Conservation (phyloP, 257 asterid genomes). For the Leptodermis oblonga region DNA sequence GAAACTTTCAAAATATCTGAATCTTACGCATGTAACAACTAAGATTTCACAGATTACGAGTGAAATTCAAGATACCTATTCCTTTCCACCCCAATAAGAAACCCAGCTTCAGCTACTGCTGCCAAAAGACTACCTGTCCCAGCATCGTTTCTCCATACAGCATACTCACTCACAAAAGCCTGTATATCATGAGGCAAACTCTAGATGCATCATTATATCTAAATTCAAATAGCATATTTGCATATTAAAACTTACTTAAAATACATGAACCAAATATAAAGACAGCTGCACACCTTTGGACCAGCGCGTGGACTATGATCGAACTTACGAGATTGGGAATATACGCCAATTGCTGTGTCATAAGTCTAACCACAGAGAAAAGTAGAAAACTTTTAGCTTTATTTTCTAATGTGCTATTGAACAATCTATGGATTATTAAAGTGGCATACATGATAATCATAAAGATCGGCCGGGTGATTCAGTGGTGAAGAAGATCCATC, state of each 20-base stretch:
- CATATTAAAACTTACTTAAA: neutral
- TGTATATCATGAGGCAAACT: constrained; percentile 21
- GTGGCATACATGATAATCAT: constrained; percentile 71
- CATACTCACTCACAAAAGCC: constrained; percentile 99
- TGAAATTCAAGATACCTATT: constrained; percentile 54
- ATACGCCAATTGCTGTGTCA: constrained; percentile 49
- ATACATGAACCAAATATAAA: neutral
- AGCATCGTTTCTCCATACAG: constrained; percentile 80
- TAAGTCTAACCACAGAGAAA: constrained; percentile 54
- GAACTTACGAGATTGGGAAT: constrained; percentile 44
- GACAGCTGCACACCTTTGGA: constrained; percentile 65
- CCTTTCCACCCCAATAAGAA: constrained; percentile 79
- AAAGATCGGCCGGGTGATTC: constrained; percentile 90
- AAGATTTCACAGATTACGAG: neutral
- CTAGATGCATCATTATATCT: constrained; percentile 7
- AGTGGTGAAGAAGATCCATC: constrained; percentile 63
- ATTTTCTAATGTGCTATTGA: neutral
- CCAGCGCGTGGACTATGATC: constrained; percentile 60
- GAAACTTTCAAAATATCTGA: neutral
- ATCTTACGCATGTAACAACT: neutral
- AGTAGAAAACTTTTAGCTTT: neutral
- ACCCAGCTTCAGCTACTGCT: constrained; percentile 89
- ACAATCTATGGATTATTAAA: neutral
- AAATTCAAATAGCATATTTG: constrained; percentile 5
- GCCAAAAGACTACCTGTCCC: constrained; percentile 89